Percentiles rank a stretch among this genome's conserved stretches.
These are phyloP conservation scores for Chamaecrista fasciculata DNA, from an alignment of 306 rosid species.

Conservation along the genomic window DNA sequence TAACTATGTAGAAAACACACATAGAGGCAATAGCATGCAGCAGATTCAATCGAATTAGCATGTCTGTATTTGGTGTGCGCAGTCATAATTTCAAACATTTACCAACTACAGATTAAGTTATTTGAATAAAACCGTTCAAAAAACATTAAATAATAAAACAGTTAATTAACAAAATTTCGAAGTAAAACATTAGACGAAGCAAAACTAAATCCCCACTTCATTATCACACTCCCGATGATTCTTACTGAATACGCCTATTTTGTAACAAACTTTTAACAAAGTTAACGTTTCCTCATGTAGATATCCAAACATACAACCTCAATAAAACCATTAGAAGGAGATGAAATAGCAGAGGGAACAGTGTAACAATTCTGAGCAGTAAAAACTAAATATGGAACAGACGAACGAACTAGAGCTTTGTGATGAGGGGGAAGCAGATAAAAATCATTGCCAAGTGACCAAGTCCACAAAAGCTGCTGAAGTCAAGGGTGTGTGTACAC, in stretches of 20 bases:
- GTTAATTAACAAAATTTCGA: constrained; percentile 8
- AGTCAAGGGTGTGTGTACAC: neutral
- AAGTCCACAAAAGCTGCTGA: neutral
- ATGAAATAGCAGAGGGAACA: constrained; percentile 1
- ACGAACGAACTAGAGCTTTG: neutral
- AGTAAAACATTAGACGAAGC: neutral
- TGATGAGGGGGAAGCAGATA: neutral
- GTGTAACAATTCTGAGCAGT: neutral
- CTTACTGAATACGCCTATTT: constrained; percentile 5
- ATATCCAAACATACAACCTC: neutral
- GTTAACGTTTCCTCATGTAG: neutral
- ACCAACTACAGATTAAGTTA: neutral
- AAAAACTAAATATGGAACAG: neutral
- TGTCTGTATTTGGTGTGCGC: neutral
- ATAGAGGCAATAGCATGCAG: constrained; percentile 11
- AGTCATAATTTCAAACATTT: constrained; percentile 5
- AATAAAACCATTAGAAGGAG: constrained; percentile 7
- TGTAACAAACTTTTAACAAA: neutral
- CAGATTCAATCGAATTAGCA: constrained; percentile 1
- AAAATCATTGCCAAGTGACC: neutral
- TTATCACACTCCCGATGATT: neutral
- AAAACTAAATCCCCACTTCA: neutral
- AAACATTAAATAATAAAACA: constrained; percentile 3
- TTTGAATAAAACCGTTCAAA: neutral
- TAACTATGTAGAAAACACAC: constrained; percentile 18